Base-by-base conservation (phyloP, 108 stramenopile genomes). In the Epithemia pelagica region DNA sequence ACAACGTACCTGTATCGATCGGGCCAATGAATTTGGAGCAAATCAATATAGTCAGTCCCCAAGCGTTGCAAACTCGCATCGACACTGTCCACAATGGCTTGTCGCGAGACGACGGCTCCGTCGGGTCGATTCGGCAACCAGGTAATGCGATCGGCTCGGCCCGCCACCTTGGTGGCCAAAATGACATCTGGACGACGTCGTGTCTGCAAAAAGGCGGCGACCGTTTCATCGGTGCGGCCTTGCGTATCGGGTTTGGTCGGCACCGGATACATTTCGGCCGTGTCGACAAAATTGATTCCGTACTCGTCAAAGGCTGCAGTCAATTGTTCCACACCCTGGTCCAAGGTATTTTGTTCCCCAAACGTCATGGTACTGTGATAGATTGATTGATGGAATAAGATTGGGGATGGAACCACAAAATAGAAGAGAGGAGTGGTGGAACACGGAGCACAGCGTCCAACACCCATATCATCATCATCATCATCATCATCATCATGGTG, bases 11-110 rank as follows among this genome's bases (percentile, higher is more conserved):
- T 32, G 61, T 67, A 52, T 58, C 95, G 83, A 73, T 94, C 96
- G 0, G 95, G 95, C 95, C 97, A 98, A 66, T 96, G 91, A 28
- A 98, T 54, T 66, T 95, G 94, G 37, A 96, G 57, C 77, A 98
- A 67, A 77, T 98, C 98, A 68, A 98, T 90, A 71, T 96, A 92
- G 65, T 95, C 94, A 1, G 86, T 87, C 18, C 84, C 87, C 54
- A 98, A 62, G 59, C 97, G 67, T 69, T 76, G 32, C 28, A 98
- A 68, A 1, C 86, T 91, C 21, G 74, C 82, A 46, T 97, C 95
- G 1, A 95, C 92, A 53, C 78, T 79, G 58, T 94, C 79, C 54
- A 85, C 61, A 59, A 95, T 95, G 65, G 95, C 90, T 61, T 82
- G 73, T 28, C 76, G 33, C 15, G 75, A 83, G 1, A 95, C 21